phyloP scores from a whole-genome alignment of 352 stramenopile species.

The Phytophthora fragariae region DNA sequence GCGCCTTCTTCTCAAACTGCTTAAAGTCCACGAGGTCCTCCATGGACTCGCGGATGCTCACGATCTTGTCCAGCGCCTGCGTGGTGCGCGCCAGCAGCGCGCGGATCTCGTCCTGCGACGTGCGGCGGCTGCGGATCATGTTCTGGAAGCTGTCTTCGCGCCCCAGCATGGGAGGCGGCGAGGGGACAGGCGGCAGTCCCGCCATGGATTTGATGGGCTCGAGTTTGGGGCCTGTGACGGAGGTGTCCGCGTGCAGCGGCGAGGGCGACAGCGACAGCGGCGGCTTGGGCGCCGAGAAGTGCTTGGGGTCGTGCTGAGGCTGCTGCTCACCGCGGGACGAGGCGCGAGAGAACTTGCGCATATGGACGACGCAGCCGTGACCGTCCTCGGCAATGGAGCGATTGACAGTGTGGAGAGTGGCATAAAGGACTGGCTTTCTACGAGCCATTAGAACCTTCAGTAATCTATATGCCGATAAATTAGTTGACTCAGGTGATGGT shows the following conservation, averaged over 20 bases:
- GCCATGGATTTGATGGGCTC: slow-evolving; percentile 43
- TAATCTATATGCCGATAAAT: background rate
- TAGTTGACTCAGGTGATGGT: background rate
- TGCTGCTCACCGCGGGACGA: slow-evolving; percentile 25
- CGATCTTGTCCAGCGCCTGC: slow-evolving; percentile 80
- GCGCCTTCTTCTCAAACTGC: slow-evolving; percentile 69
- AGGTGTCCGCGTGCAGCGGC: slow-evolving; percentile 15
- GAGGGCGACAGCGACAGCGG: slow-evolving; percentile 2
- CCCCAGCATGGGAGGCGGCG: slow-evolving; percentile 5
- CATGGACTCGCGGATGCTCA: slow-evolving; percentile 87
- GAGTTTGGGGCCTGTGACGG: slow-evolving; percentile 33
- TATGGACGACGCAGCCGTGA: slow-evolving; percentile 24
- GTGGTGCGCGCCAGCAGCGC: slow-evolving; percentile 74
- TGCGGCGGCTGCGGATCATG: slow-evolving; percentile 42
- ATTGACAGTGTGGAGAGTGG: background rate
- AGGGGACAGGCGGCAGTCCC: slow-evolving; percentile 15
- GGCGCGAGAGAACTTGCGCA: slow-evolving; percentile 41
- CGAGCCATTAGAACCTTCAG: slow-evolving; percentile 22
- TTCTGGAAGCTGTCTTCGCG: slow-evolving; percentile 27
- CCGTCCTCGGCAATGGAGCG: slow-evolving; percentile 6
- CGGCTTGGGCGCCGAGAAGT: slow-evolving; percentile 15
- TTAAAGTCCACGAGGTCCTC: slow-evolving; percentile 83
- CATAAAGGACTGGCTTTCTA: slow-evolving; percentile 35
- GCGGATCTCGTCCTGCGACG: slow-evolving; percentile 81
- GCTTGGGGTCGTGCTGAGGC: slow-evolving; percentile 11